Evolutionary conservation across 371 early-diverging fungal species (phyloP).

Genomic region (Zychaea mexicana): DNA sequence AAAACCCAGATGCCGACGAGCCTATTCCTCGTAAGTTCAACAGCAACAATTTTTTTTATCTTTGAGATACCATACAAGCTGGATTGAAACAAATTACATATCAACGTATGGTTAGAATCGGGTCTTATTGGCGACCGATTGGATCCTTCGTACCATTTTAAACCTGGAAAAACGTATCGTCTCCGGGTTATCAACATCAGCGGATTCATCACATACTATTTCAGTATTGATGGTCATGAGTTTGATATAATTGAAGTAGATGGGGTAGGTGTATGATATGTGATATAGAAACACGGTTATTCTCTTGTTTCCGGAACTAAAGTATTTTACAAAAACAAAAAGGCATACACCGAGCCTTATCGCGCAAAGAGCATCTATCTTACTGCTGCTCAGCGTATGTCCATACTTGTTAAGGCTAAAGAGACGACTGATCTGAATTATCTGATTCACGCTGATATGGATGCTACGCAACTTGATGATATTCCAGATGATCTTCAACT

Average conservation of each 20-base stretch:
- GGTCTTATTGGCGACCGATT: slow-evolving; percentile 53
- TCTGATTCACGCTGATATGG: slow-evolving; percentile 72
- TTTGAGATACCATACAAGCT: too few relatives aligned
- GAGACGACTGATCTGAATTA: slow-evolving; percentile 61
- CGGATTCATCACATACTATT: slow-evolving; percentile 64
- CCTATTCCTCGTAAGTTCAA: slow-evolving; percentile 19
- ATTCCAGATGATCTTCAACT: slow-evolving; percentile 51
- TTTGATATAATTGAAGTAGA: slow-evolving; percentile 81
- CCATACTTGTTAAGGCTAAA: slow-evolving; percentile 69
- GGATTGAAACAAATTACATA: too few relatives aligned
- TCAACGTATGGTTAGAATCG: slow-evolving; percentile 17
- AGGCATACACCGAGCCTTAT: slow-evolving; percentile 49
- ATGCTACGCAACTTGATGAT: slow-evolving; percentile 70
- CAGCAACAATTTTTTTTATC: background rate
- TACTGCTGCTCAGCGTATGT: slow-evolving; percentile 66
- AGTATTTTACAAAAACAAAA: background rate
- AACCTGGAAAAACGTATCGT: slow-evolving; percentile 33
- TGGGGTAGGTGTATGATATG: slow-evolving; percentile 41
- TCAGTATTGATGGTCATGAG: slow-evolving; percentile 75
- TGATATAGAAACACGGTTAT: background rate
- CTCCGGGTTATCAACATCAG: slow-evolving; percentile 63
- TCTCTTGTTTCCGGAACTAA: too few relatives aligned
- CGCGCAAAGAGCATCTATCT: slow-evolving; percentile 52
- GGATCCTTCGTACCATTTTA: slow-evolving; percentile 20
- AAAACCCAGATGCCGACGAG: slow-evolving; percentile 59